Evolutionary conservation across 148 eudicot genomes (phyloP), one percentile per base, ranked within the genome.

Genomic region (Rhododendron henanense): DNA sequence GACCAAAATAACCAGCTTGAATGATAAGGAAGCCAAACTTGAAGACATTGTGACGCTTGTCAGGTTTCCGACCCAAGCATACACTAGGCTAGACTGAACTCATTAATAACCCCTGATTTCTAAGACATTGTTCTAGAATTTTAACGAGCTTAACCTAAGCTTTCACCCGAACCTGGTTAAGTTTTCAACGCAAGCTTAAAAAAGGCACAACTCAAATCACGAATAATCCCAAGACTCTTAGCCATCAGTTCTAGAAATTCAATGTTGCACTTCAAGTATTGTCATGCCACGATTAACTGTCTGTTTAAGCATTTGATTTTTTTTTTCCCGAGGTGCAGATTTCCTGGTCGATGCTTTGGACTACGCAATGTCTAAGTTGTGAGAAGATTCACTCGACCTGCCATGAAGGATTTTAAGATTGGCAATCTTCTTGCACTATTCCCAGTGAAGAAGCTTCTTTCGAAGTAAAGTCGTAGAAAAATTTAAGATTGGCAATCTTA

Each of bases 291-390:
- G 2, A 13, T 65, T 39, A 18, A 50, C 53, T 35, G 21, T 55
- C 6, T 21, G 59, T n/a, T 51, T 4, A 3, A 71, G 39, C 10
- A 13, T 50, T 79, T 67, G 35, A 35, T 28, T 84, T 77, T 82
- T 75, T 10, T 25, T 39, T 35, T 51, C 47, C 33, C 13, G 47
- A 21, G 53, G n/a, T 91, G 89, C 94, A 95, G 99, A 95, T 93
- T 95, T 96, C 89, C 90, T 96, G 82, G 98, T 94, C 28, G 98
- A 95, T 88, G 97, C 94, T 51, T 83, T 96, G 91, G 99, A 96
- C 90, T 94, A 95, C 83, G 61, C 98, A 51, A 87, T 96, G 78
- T 92, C 98, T 33, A 94, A 92, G 96, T 81, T 95, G 90, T 94
- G 91, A 91, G 84, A 69, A 82, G 75, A 48, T 78, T n/a, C 51